Evolutionary conservation across 768 basidiomycete genomes (phyloP).

Genomic region (Phylloporus sp.): DNA sequence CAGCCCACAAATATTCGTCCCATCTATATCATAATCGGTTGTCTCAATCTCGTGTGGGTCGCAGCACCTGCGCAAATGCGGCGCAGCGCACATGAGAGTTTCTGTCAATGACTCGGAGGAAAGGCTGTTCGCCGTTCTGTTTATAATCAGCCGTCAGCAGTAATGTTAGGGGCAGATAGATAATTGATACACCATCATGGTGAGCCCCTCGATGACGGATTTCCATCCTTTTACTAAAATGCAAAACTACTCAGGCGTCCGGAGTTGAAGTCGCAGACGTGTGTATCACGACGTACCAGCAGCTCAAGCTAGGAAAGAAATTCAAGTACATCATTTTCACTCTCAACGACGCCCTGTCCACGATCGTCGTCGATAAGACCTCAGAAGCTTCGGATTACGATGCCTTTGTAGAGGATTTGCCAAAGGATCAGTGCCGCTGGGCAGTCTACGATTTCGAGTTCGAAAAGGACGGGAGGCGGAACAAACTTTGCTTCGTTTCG

Average conservation of each 20-base stretch:
- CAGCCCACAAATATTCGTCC: slow-evolving; percentile 4
- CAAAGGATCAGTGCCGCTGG: slow-evolving; percentile 73
- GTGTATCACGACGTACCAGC: slow-evolving; percentile 37
- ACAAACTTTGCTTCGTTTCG: slow-evolving; percentile 77
- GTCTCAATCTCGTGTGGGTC: neutral
- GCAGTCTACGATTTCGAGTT: slow-evolving; percentile 93
- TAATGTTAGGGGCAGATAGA: too few species aligned
- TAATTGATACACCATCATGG: too few species aligned
- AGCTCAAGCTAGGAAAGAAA: slow-evolving; percentile 39
- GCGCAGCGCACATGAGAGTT: slow-evolving; percentile 3
- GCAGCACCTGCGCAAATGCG: slow-evolving; percentile 6
- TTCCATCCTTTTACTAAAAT: neutral
- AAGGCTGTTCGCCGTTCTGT: neutral
- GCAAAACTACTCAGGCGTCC: slow-evolving; percentile 21
- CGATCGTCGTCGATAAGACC: slow-evolving; percentile 74
- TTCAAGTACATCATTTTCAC: slow-evolving; percentile 80
- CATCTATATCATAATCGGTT: neutral
- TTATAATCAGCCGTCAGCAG: slow-evolving; percentile 10
- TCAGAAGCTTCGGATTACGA: slow-evolving; percentile 55
- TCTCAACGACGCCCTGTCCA: slow-evolving; percentile 54
- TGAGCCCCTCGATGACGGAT: slow-evolving; percentile 9
- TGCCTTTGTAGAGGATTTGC: slow-evolving; percentile 67
- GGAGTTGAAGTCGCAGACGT: slow-evolving; percentile 45
- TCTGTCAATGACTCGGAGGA: neutral
- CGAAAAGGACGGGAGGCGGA: slow-evolving; percentile 68